Conservation (phyloP, 148 eudicot species). For the Vaccinium darrowii region DNA sequence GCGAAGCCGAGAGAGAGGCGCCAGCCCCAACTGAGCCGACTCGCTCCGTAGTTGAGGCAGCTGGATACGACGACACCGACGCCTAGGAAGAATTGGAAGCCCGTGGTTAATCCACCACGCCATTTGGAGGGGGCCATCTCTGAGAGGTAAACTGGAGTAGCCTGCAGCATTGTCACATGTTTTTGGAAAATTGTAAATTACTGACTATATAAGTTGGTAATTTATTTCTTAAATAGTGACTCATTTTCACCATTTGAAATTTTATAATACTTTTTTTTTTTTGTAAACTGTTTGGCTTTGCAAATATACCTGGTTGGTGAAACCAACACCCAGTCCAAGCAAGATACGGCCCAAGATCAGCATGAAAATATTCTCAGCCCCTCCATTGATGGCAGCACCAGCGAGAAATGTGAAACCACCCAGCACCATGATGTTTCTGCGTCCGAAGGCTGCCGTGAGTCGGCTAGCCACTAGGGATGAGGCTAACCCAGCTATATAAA, state of each 20-base stretch:
- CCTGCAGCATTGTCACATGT: constrained; percentile 26
- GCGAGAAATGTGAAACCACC: constrained; percentile 54
- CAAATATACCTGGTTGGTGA: constrained; percentile 50
- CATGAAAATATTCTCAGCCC: constrained; percentile 48
- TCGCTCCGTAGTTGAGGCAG: constrained; percentile 30
- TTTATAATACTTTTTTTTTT: not conserved
- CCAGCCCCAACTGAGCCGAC: constrained; percentile 37
- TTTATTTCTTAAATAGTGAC: not conserved
- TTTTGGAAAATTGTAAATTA: not conserved
- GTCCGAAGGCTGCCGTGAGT: constrained; percentile 41
- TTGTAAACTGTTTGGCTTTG: not conserved
- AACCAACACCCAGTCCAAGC: constrained; percentile 63
- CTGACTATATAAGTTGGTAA: not conserved
- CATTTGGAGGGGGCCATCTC: constrained; percentile 50
- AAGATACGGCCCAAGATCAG: constrained; percentile 55
- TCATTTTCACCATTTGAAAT: not conserved
- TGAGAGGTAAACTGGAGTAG: constrained; percentile 41
- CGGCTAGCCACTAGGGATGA: constrained; percentile 48
- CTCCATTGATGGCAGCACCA: constrained; percentile 56
- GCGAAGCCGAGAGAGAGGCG: constrained; percentile 49
- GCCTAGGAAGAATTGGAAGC: constrained; percentile 47
- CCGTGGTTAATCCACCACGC: constrained; percentile 47
- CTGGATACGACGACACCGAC: constrained; percentile 38
- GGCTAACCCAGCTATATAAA: constrained; percentile 53
- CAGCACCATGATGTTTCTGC: constrained; percentile 45